Evolutionary conservation across 495 filamentous ascomycete species (phyloP).

Genomic region (Apodospora peruviana): DNA sequence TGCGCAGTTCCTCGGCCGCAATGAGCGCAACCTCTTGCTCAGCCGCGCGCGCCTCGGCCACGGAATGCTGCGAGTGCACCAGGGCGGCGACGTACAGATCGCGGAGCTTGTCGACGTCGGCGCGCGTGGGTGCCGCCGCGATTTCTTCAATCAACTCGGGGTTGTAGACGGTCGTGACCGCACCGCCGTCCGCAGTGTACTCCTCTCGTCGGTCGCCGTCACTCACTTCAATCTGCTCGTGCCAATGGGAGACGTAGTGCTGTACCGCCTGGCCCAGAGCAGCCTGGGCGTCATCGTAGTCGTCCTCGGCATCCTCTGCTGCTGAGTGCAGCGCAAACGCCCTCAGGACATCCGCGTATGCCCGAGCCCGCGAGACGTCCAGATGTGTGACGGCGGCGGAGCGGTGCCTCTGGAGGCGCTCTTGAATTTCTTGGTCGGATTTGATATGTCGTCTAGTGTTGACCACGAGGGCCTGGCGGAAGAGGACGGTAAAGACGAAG

Average conservation of each 20-base stretch:
- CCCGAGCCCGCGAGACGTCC: slow-evolving; percentile 18
- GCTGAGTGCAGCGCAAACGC: slow-evolving; percentile 20
- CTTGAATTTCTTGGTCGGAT: slow-evolving; percentile 15
- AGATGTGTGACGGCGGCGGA: slow-evolving; percentile 9
- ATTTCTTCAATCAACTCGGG: slow-evolving; percentile 23
- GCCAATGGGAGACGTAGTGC: slow-evolving; percentile 27
- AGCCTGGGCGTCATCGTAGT: slow-evolving; percentile 15
- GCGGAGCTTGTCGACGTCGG: slow-evolving; percentile 24
- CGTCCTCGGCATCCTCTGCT: slow-evolving; percentile 17
- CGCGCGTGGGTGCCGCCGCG: slow-evolving; percentile 21
- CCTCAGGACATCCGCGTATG: slow-evolving; percentile 21
- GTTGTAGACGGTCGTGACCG: slow-evolving; percentile 26
- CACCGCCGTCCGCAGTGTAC: slow-evolving; percentile 12
- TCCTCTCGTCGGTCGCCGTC: slow-evolving; percentile 13
- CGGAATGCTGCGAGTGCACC: slow-evolving; percentile 16
- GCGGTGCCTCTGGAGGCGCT: slow-evolving; percentile 13
- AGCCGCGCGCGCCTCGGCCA: slow-evolving; percentile 18
- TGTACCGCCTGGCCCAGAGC: slow-evolving; percentile 13
- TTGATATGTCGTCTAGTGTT: neutral
- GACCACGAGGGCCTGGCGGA: slow-evolving; percentile 22
- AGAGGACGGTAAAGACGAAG: slow-evolving; percentile 23
- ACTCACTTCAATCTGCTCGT: slow-evolving; percentile 19
- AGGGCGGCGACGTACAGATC: slow-evolving; percentile 24
- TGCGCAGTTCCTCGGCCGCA: slow-evolving; percentile 21
- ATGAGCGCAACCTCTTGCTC: slow-evolving; percentile 24